Percentiles rank a stretch among this genome's conserved stretches.
phyloP scores from a whole-genome alignment of 805 yeast genomes.

The Yarrowia hollandica region DNA sequence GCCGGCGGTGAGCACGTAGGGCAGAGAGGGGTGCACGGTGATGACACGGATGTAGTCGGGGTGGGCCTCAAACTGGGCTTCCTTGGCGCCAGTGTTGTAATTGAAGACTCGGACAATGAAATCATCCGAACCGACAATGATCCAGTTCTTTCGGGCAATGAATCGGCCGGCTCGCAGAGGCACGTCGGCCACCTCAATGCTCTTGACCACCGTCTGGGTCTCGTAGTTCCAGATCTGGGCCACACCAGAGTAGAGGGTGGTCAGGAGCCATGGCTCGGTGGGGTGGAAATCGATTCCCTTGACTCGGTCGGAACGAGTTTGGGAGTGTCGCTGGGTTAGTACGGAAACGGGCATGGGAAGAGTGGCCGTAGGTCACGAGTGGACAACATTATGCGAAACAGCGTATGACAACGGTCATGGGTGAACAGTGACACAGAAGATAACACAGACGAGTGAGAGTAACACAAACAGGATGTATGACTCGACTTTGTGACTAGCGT shows the following conservation, averaged over 20 bases:
- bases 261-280: conserved; percentile 89
- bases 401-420: too few relatives aligned
- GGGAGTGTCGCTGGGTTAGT: conserved; percentile 64
- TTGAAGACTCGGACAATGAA: conserved; percentile 91
- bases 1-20: conserved; percentile 81
- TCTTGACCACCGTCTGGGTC: conserved; percentile 74
- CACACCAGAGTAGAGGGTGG: conserved; percentile 86
- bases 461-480: too few relatives aligned
- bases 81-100: conserved; percentile 92
- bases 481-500: too few relatives aligned
- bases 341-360: too few relatives aligned
- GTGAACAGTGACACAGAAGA: too few relatives aligned
- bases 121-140: conserved; percentile 94
- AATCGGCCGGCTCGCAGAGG: conserved; percentile 96
- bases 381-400: too few relatives aligned
- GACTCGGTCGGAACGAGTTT: conserved; percentile 92
- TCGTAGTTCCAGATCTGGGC: conserved; percentile 95
- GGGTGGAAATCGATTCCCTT: conserved; percentile 99
- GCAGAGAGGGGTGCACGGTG: conserved; percentile 92
- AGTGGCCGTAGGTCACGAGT: too few relatives aligned
- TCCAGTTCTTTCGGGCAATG: conserved; percentile 95
- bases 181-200: conserved; percentile 91
- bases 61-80: conserved; percentile 95
- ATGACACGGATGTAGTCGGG: conserved; percentile 93
- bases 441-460: too few relatives aligned